These are phyloP conservation scores for Solanum bukasovii DNA, from an alignment of 257 asterid species.

Conservation along the genomic window DNA sequence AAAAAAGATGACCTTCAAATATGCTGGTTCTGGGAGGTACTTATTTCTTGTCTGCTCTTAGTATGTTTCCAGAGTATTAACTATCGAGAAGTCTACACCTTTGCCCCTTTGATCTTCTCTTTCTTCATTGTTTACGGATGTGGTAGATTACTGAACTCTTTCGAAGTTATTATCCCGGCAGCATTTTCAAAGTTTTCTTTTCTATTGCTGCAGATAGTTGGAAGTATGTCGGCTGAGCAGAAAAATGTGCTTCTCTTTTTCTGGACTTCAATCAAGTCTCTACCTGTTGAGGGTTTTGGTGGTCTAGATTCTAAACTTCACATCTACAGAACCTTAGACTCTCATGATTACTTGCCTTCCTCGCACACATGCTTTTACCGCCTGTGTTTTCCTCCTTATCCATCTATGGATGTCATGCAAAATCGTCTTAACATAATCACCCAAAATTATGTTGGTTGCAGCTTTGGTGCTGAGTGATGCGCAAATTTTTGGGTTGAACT, in stretches of 20 bases:
- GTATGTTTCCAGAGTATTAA: neutral
- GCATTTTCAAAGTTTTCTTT: neutral
- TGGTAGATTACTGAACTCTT: neutral
- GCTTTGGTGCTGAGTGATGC: slow-evolving; percentile 72
- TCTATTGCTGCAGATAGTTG: slow-evolving; percentile 39
- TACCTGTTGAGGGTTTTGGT: slow-evolving; percentile 77
- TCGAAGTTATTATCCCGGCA: neutral
- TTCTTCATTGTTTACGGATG: neutral
- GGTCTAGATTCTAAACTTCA: slow-evolving; percentile 68
- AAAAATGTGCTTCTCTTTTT: slow-evolving; percentile 70
- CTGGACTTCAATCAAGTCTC: slow-evolving; percentile 81
- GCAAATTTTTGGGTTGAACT: slow-evolving; percentile 23
- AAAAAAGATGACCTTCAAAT: slow-evolving; percentile 58
- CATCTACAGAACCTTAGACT: slow-evolving; percentile 40
- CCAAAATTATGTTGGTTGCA: slow-evolving; percentile 81
- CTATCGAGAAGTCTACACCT: neutral
- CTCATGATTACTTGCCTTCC: slow-evolving; percentile 56
- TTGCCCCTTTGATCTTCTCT: neutral
- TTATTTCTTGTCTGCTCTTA: neutral
- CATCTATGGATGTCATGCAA: slow-evolving; percentile 28
- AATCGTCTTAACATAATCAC: slow-evolving; percentile 51
- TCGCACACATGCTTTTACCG: slow-evolving; percentile 83
- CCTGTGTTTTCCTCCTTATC: slow-evolving; percentile 65
- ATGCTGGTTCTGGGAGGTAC: slow-evolving; percentile 92
- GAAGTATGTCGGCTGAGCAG: slow-evolving; percentile 57